Evolutionary conservation across 306 rosid genomes (phyloP).

Genomic region (Cucumis melo): DNA sequence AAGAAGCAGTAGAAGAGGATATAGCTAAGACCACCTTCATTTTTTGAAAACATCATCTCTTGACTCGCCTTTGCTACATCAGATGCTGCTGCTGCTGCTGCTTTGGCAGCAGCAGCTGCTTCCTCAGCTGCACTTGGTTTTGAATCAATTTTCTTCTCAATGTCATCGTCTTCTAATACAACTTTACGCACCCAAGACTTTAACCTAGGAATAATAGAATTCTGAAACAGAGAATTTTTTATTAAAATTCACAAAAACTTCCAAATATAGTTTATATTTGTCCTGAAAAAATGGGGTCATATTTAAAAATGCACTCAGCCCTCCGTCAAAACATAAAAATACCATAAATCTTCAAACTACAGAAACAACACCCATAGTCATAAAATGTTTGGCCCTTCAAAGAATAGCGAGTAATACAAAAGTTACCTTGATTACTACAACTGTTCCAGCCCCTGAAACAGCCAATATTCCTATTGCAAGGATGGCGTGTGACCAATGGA

Average conservation of each 20-base stretch:
- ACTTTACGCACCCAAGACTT: constrained; percentile 89
- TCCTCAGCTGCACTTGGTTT: constrained; percentile 73
- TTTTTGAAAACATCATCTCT: constrained; percentile 61
- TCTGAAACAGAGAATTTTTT: constrained; percentile 37
- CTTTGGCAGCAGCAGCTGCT: constrained; percentile 77
- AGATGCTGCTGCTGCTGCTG: constrained; percentile 92
- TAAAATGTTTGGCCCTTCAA: neutral
- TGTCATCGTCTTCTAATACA: constrained; percentile 47
- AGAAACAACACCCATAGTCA: neutral
- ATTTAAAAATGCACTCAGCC: neutral
- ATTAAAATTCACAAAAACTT: constrained; percentile 14
- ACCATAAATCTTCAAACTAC: neutral
- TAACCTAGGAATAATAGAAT: constrained; percentile 64
- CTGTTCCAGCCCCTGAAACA: constrained; percentile 79
- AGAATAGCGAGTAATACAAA: neutral
- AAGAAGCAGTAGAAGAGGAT: neutral
- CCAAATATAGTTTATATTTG: neutral
- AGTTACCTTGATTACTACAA: constrained; percentile 67
- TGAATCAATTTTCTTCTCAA: constrained; percentile 21
- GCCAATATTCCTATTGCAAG: constrained; percentile 61
- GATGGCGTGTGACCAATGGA: constrained; percentile 82
- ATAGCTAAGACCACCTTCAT: constrained; percentile 42
- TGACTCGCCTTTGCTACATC: constrained; percentile 86
- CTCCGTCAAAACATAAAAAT: neutral
- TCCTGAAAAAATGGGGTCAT: neutral